Percentiles rank a stretch among this genome's conserved stretches.
Evolutionary conservation across 2,329 filamentous ascomycete species (phyloP).

Genomic region (Paecilomyces formosus): DNA sequence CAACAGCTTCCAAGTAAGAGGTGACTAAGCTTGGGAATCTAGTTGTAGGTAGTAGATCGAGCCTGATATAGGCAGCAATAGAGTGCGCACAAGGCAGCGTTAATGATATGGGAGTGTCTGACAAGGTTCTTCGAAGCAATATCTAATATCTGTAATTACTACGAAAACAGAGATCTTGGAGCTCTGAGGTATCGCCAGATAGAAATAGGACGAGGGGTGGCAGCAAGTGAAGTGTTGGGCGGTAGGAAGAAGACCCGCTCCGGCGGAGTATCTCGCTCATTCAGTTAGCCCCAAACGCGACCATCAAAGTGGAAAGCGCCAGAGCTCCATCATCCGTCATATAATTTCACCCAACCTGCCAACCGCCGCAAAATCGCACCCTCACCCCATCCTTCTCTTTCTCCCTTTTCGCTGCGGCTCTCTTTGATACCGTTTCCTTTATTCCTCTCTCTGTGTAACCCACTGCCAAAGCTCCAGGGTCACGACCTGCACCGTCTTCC

Average conservation of each 20-base stretch:
- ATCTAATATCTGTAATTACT: too few species aligned
- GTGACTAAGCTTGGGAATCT: not conserved
- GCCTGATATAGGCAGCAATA: too few species aligned
- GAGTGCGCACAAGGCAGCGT: too few species aligned
- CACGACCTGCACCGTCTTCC: conserved; percentile 38
- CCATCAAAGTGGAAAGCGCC: conserved; percentile 9
- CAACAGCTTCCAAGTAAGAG: not conserved
- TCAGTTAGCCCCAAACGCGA: conserved; percentile 7
- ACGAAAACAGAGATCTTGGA: too few species aligned
- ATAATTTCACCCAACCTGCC: conserved; percentile 11
- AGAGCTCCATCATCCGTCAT: conserved; percentile 5
- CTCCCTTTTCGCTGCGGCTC: not conserved
- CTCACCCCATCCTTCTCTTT: conserved; percentile 2
- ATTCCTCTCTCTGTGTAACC: conserved; percentile 4
- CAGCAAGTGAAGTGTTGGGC: conserved; percentile 3
- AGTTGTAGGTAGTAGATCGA: not conserved
- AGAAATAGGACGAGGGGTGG: not conserved
- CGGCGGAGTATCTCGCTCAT: conserved; percentile 3
- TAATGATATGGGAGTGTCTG: too few species aligned
- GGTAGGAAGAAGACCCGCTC: conserved; percentile 17
- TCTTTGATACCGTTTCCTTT: conserved; percentile 1
- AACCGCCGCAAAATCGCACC: conserved; percentile 2
- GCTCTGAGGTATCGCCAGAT: too few species aligned
- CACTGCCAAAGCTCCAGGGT: conserved; percentile 16
- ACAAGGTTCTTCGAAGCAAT: too few species aligned